Evolutionary conservation across 495 filamentous ascomycete species (phyloP), one percentile per base, ranked within the genome.

Genomic region (Symbiotaphrina buchneri): DNA sequence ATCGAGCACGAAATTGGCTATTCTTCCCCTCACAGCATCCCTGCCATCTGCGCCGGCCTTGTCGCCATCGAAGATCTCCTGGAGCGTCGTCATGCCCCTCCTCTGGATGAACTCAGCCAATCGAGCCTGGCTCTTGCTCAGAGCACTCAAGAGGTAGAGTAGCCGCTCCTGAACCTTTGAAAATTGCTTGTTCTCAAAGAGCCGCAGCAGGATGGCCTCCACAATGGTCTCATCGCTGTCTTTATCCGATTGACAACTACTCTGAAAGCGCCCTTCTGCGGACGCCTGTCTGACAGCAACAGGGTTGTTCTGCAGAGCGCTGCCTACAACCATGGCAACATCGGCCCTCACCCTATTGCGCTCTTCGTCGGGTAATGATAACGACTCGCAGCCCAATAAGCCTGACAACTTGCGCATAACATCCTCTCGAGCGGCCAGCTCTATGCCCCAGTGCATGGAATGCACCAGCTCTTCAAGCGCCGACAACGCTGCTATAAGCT

Each of bases 391-490:
- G n/a, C n/a, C n/a, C n/a, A n/a, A n/a, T n/a, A n/a, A n/a, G n/a
- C n/a, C n/a, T n/a, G n/a, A n/a, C n/a, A n/a, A n/a, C n/a, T n/a
- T n/a, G n/a, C n/a, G n/a, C 54, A 54, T 33, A 63, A 42, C 3
- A 67, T 49, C 7, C 47, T 42, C 24, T 48, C 52, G 6, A 62
- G 34, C 3, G 47, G 61, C 47, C 27, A 76, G 56, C 38, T 68
- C 62, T 5, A 69, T 48, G n/a, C 72, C 72, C 52, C 71, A 76
- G 51, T 74, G 71, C 39, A 71, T 61, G 40, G 70, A 69, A 43
- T 77, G 68, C 3, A 28, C 19, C 7, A 36, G 34, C 3, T 35
- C 32, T 28, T 35, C 54, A 18, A 74, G 47, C 5, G 72, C 67
- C 27, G 58, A 53, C 7, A 77, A 54, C 26, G 52, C 47, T 14